Evolutionary conservation across 2,329 filamentous ascomycete genomes (phyloP), one percentile per base, ranked within the genome.

Genomic region (Chaetomiaceae sp.): DNA sequence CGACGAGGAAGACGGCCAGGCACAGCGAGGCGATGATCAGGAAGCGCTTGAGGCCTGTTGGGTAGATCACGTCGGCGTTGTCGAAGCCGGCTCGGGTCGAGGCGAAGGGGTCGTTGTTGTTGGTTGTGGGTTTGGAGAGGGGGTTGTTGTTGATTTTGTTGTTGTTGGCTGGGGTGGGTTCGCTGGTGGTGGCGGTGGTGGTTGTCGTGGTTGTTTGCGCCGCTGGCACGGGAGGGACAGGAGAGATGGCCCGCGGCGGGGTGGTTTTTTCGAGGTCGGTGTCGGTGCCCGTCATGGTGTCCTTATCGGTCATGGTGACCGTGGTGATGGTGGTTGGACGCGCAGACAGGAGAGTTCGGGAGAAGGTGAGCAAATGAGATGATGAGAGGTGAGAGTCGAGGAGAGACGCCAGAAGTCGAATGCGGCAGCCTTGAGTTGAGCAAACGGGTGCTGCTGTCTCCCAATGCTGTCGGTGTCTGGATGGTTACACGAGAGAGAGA

Each of bases 1-100:
- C 72, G 36, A 75, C 70, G 32, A 75, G 65, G 57, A 75, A 74
- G 47, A 74, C 63, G 46, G 68, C 61, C 12, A 75, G 58, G 48
- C 69, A 71, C 45, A 75, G 65, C 3, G 70, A 69, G 5, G 53
- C 38, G 48, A 74, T 66, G 42, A 74, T 68, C 35, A 73, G 59
- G 15, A 60, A 20, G 5, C 72, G 63, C 54, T 64, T 69, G 18
- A 64, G 40, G 33, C 67, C 67, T 18, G 57, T 54, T 1, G 72
- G 71, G 53, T 75, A 74, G 3, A 56, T 42, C 17, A 54, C 24
- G 6, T 56, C 32, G 36, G 57, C 56, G 18, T 45, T n/a, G 50
- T 33, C 36, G 12, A 27, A 1, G 37, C 39, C 45, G 34, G 48
- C 38, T 30, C 20, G 22, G 42, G 41, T 5, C 20, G 50, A 14